Base-by-base conservation (phyloP, 176 grass and related monocot species). In the Aegilops bicornis region DNA sequence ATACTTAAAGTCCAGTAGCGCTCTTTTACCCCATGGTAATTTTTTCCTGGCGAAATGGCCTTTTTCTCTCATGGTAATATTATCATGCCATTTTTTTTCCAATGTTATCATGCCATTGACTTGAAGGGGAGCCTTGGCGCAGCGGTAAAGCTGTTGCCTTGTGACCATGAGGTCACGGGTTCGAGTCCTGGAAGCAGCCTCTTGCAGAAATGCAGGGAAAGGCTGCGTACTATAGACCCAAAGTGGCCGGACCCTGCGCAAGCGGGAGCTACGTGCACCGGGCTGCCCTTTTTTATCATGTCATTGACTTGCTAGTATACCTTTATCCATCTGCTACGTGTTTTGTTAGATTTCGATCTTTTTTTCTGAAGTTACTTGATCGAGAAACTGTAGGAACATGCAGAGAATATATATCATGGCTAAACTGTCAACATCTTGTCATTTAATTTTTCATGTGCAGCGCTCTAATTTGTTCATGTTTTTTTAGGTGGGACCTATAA, bases 401-500 rank as follows among this genome's bases (percentile, higher is more conserved):
- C 22, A 69, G 50, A 22, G n/a, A 75, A 82, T 83, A 14, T 85
- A 60, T 77, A 31, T 59, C 40, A 59, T 71, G 29, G 17, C 11
- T 85, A 88, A 54, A 50, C 24, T 80, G 10, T 76, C 67, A 82
- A n/a, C 72, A 42, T 80, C 47, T 30, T 54, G 31, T 80, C 58
- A 60, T 68, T 61, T 56, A 27, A 6, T 14, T 60, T 70, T 69
- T 86, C 11, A 4, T 73, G 43, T 83, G 22, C 25, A 35, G 30
- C 17, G 22, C n/a, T 58, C 33, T 5, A 88, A 47, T 40, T 78
- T 72, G 14, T 50, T 73, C 54, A 36, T 77, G 0, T 58, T 79
- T 84, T 82, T 85, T 69, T 79, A 99, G 97, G 94, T 86, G 82
- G 92, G 97, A 31, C 97, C 94, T 50, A 94, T 99, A 82, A 92